phyloP scores from a whole-genome alignment of 1,284 basidiomycete species.

The Rhodotorula sp. region DNA sequence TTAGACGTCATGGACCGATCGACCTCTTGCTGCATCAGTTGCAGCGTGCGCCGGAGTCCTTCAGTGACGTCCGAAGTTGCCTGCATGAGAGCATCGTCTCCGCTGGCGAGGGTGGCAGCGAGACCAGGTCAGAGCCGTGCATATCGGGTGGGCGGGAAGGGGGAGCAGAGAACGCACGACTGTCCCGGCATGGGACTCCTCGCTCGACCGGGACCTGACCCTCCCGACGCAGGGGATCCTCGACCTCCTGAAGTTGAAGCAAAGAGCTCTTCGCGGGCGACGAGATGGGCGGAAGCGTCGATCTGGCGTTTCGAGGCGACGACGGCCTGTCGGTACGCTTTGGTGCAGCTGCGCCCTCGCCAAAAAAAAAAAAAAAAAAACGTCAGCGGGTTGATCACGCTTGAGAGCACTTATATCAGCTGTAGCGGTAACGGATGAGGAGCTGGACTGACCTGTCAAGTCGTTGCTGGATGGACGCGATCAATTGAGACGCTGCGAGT shows the following conservation, averaged over 20 bases:
- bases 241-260: background rate
- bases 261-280: slow-evolving; percentile 23
- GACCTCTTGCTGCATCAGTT: slow-evolving; percentile 82
- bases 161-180: slow-evolving; percentile 1
- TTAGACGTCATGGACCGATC: slow-evolving; percentile 78
- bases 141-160: background rate
- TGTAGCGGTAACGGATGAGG: no score
- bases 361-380: background rate
- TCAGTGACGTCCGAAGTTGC: slow-evolving; percentile 83
- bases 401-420: no score
- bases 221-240: background rate
- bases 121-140: background rate
- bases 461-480: slow-evolving; percentile 12
- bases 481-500: slow-evolving; percentile 12
- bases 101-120: slow-evolving; percentile 43
- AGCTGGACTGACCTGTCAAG: slow-evolving; percentile 21
- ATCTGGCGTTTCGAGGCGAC: slow-evolving; percentile 33
- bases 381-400: background rate
- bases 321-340: slow-evolving; percentile 33
- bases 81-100: slow-evolving; percentile 81
- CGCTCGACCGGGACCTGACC: background rate
- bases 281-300: slow-evolving; percentile 20
- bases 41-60: slow-evolving; percentile 75
- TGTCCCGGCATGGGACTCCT: slow-evolving; percentile 1
- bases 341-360: slow-evolving; percentile 18